Evolutionary conservation across 1,284 basidiomycete genomes (phyloP), one percentile per base, ranked within the genome.

Genomic region (Trichosporon sp.): DNA sequence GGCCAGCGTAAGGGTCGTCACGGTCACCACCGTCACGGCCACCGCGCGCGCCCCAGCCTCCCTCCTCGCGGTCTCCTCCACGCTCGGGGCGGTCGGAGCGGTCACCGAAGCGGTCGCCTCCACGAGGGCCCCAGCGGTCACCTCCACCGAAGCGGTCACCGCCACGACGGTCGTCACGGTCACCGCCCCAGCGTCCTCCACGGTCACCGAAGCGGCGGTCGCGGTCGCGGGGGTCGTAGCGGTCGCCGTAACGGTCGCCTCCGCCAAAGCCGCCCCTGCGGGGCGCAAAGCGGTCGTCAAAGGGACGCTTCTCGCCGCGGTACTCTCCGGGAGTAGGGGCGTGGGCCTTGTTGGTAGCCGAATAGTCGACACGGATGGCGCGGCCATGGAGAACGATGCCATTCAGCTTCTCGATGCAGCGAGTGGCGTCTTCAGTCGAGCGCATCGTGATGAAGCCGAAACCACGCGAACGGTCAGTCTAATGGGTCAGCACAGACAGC

Each of bases 401-500:
- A 80, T 98, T 99, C 65, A 99, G 86, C 79, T 94, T 92, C 74
- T 91, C 89, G 80, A 99, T 93, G 83, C 92, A 96, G 61, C 90
- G 87, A 35, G 89, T 86, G 1, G 97, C 97, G 74, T 97, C 95
- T 71, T 96, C 94, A 16, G 91, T 88, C 48, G 88, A 88, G 51
- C 88, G 88, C 95, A 99, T 98, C 75, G 91, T 92, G 82, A 99
- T 94, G 84, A 99, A 99, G 51, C 96, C 96, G 78, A 99, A 99
- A 8, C 95, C 97, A 76, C 96, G 92, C 69, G 96, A 98, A 71
- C 97, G 91, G 80, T 95, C 94, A 65, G 94, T 93, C 92, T 96
- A 83, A 66, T 73, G 56, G 4, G 51, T 67, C 67, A 68, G 66
- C 40, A 43, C 19, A 7, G 51, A 26, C 51, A 21, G 32, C 10